These are phyloP conservation scores for Pseudisothecium myosuroides DNA, from an alignment of 225 moss, liverwort and hornwort species.

Conservation along the genomic window DNA sequence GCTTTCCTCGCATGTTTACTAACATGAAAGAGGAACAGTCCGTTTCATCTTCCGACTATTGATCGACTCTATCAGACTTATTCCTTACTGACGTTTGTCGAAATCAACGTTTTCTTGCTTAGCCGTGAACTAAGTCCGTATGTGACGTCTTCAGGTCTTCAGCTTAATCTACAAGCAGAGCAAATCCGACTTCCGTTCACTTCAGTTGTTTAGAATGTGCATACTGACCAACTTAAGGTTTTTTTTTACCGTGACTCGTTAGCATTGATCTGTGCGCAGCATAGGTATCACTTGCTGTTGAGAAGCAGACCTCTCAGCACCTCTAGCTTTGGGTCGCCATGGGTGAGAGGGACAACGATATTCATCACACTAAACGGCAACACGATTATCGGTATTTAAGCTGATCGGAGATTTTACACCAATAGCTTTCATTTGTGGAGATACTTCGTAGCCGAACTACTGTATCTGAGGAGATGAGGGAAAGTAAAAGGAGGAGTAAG, in stretches of 20 bases:
- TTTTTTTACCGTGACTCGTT: too few species aligned
- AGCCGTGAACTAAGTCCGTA: neutral
- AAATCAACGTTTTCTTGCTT: neutral
- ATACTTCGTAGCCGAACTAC: neutral
- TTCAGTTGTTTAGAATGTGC: neutral
- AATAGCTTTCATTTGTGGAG: neutral
- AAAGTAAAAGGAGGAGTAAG: neutral
- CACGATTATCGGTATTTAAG: neutral
- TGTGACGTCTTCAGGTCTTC: neutral
- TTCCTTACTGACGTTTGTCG: neutral
- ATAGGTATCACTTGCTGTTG: neutral
- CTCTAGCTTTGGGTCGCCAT: too few species aligned
- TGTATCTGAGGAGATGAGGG: neutral
- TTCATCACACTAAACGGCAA: neutral
- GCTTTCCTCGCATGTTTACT: neutral
- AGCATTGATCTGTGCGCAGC: neutral
- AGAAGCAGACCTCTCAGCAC: neutral
- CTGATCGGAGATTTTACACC: neutral
- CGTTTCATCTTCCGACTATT: neutral
- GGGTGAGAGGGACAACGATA: neutral
- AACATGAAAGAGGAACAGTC: neutral
- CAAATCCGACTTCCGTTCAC: neutral
- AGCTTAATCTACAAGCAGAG: neutral
- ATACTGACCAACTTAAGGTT: neutral
- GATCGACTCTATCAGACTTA: neutral